Evolutionary conservation across 192 early-diverging fungal genomes (phyloP).

Genomic region (Dimargaris cristalligena): DNA sequence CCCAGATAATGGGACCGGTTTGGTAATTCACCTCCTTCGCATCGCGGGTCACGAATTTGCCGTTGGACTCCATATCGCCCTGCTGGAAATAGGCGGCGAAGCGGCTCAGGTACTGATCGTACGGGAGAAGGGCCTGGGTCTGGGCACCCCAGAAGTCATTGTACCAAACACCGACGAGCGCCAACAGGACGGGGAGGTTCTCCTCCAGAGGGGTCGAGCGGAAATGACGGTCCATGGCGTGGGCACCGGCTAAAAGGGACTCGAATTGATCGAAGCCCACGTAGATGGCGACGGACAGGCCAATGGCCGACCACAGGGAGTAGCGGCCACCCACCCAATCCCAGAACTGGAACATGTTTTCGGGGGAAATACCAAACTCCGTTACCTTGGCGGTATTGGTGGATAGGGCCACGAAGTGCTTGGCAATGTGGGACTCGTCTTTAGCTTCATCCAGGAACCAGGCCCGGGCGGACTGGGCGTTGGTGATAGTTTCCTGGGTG

Average conservation of each 20-base stretch:
- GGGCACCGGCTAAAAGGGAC: constrained; percentile 71
- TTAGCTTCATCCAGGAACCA: constrained; percentile 83
- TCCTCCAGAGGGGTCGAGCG: constrained; percentile 74
- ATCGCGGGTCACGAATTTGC: constrained; percentile 80
- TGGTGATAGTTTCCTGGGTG: constrained; percentile 97
- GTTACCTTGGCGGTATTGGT: constrained; percentile 82
- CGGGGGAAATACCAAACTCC: constrained; percentile 82
- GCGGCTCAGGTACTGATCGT: constrained; percentile 97
- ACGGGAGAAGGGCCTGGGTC: constrained; percentile 87
- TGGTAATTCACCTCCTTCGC: constrained; percentile 63
- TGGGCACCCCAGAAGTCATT: constrained; percentile 96
- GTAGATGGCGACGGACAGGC: constrained; percentile 89
- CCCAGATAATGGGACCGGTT: constrained; percentile 97
- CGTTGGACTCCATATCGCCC: constrained; percentile 99
- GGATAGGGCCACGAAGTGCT: constrained; percentile 97
- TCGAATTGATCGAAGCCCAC: constrained; percentile 92
- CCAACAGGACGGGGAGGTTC: constrained; percentile 85
- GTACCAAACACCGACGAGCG: constrained; percentile 87
- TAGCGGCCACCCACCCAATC: constrained; percentile 99
- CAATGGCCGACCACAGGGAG: constrained; percentile 98
- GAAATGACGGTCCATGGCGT: constrained; percentile 97
- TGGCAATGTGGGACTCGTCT: constrained; percentile 80
- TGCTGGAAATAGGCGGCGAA: constrained; percentile 99
- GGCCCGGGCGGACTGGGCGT: constrained; percentile 78
- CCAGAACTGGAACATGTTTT: constrained; percentile 99